These are phyloP conservation scores for Botrytis fabae DNA, from an alignment of 2,329 filamentous ascomycete species.

Conservation along the genomic window DNA sequence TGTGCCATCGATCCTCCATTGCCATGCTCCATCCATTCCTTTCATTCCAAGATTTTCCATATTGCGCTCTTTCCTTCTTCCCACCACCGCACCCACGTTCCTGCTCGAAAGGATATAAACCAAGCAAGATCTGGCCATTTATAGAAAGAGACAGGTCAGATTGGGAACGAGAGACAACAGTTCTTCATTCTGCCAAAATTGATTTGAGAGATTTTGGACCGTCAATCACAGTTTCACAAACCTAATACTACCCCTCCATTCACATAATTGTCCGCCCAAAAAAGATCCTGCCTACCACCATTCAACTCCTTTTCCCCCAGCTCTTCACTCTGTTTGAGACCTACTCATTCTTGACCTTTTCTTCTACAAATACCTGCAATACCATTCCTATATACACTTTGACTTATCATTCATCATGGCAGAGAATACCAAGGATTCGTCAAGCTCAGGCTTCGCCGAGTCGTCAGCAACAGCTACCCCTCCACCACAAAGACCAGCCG, in stretches of 20 bases:
- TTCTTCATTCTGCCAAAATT: background rate
- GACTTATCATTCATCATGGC: slow-evolving; percentile 22
- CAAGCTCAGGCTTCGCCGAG: slow-evolving; percentile 9
- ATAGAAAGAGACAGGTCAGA: background rate
- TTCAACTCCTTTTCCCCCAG: background rate
- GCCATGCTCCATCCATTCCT: background rate
- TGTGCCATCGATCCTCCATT: background rate
- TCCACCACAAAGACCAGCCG: background rate
- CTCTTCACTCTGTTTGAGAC: background rate
- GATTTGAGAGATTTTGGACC: background rate
- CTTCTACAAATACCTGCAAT: background rate
- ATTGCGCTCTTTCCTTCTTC: background rate
- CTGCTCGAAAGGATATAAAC: background rate
- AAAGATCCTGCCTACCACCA: background rate
- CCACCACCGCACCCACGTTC: slow-evolving; percentile 8
- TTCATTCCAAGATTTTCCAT: background rate
- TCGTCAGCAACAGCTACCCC: background rate
- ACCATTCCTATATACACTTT: background rate
- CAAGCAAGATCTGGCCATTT: background rate
- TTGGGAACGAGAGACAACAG: background rate
- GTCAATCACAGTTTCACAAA: background rate
- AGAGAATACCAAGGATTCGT: slow-evolving; percentile 16
- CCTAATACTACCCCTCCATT: slow-evolving; percentile 6
- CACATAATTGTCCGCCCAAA: background rate
- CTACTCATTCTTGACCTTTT: background rate